These are phyloP conservation scores for Talaromyces atroroseus DNA, from an alignment of 2,329 filamentous ascomycete genomes.

Conservation along the genomic window DNA sequence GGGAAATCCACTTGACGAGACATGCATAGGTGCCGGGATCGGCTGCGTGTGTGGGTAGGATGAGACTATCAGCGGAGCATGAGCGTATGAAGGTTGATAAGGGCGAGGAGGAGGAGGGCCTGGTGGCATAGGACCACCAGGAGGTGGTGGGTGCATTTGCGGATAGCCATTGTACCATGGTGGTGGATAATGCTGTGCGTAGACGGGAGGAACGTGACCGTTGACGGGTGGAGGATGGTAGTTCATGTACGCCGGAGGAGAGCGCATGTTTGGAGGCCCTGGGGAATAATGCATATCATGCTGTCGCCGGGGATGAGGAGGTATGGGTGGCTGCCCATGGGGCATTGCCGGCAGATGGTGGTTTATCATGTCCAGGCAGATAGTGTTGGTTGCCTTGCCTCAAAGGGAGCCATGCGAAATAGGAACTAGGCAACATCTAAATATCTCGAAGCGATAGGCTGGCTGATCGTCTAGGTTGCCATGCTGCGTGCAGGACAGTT, in stretches of 20 bases:
- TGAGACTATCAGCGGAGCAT: slow-evolving; percentile 38
- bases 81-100: slow-evolving; percentile 32
- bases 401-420: slow-evolving; percentile 37
- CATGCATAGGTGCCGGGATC: slow-evolving; percentile 33
- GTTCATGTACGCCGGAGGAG: slow-evolving; percentile 56
- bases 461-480: slow-evolving; percentile 29
- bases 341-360: slow-evolving; percentile 41
- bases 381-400: slow-evolving; percentile 31
- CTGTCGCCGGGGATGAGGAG: slow-evolving; percentile 40
- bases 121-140: slow-evolving; percentile 40
- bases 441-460: slow-evolving; percentile 11
- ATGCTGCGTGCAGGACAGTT: slow-evolving; percentile 25
- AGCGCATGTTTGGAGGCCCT: slow-evolving; percentile 47
- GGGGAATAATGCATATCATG: slow-evolving; percentile 41
- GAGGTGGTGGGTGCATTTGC: slow-evolving; percentile 36
- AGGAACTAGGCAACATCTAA: slow-evolving; percentile 17
- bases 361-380: slow-evolving; percentile 39
- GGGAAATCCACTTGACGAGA: slow-evolving; percentile 30
- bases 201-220: slow-evolving; percentile 44
- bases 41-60: slow-evolving; percentile 40
- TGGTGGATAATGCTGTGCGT: slow-evolving; percentile 40
- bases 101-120: slow-evolving; percentile 37
- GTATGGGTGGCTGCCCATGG: slow-evolving; percentile 48
- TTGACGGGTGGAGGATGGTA: slow-evolving; percentile 54
- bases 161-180: slow-evolving; percentile 42